Evolutionary conservation across 768 basidiomycete species (phyloP).

Genomic region (Suillus ampliporus): DNA sequence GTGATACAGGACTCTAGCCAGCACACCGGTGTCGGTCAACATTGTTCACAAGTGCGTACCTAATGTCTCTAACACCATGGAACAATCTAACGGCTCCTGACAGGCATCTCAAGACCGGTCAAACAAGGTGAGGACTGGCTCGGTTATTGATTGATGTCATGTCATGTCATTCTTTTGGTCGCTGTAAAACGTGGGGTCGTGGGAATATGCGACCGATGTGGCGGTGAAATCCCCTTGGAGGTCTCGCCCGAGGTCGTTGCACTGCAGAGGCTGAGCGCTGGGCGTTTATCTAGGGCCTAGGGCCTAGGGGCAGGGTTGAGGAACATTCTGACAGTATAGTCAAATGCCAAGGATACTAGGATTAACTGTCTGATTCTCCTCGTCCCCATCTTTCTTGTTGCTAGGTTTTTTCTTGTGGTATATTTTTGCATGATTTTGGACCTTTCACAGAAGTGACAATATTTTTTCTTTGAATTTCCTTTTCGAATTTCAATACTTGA

Average conservation of each 20-base stretch:
- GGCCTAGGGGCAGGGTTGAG: constrained; percentile 5
- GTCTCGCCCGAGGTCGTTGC: constrained; percentile 1
- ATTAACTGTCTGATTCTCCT: constrained; percentile 19
- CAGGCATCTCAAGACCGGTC: constrained; percentile 2
- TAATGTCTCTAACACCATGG: neutral
- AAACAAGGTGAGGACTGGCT: constrained; percentile 19
- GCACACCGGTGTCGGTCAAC: constrained; percentile 3
- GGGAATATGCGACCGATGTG: constrained; percentile 31
- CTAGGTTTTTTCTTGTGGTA: constrained; percentile 20
- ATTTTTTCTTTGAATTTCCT: constrained; percentile 15
- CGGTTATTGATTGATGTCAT: constrained; percentile 32
- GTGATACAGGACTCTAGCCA: constrained; percentile 7
- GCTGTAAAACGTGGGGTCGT: constrained; percentile 49
- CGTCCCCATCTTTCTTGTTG: constrained; percentile 21
- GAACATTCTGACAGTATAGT: constrained; percentile 23
- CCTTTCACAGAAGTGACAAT: constrained; percentile 11
- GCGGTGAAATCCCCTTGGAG: constrained; percentile 11
- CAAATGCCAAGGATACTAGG: neutral
- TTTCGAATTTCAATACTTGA: constrained; percentile 20
- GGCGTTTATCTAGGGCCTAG: too few species aligned
- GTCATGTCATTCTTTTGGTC: constrained; percentile 38
- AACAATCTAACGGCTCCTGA: neutral
- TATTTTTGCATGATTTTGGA: constrained; percentile 22
- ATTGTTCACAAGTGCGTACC: constrained; percentile 7
- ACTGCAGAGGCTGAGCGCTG: constrained; percentile 7